phyloP scores from a whole-genome alignment of 208 protist species.

The Angomonas ambiguus region DNA sequence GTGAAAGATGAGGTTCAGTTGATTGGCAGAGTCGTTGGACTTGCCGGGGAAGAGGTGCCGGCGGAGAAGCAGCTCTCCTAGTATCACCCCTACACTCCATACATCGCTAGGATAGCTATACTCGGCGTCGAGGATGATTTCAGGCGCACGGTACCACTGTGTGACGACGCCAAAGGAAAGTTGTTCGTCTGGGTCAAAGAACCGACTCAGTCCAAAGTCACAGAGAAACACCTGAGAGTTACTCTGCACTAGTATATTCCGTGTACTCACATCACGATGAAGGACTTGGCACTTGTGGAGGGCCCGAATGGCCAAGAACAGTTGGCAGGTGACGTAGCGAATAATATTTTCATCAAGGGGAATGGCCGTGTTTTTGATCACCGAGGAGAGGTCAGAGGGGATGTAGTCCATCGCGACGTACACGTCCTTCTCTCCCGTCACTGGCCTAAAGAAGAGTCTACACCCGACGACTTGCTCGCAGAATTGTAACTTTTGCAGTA shows the following conservation, averaged over 20 bases:
- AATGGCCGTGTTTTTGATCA: constrained; percentile 80
- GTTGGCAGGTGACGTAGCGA: constrained; percentile 82
- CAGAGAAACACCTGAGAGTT: constrained; percentile 87
- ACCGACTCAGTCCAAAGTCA: constrained; percentile 90
- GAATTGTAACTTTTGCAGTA: constrained; percentile 83
- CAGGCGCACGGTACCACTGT: constrained; percentile 91
- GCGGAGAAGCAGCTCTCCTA: constrained; percentile 89
- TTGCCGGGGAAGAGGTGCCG: constrained; percentile 91
- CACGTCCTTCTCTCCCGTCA: constrained; percentile 88
- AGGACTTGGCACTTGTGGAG: constrained; percentile 78
- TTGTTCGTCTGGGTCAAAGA: constrained; percentile 91
- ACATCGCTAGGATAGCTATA: constrained; percentile 85
- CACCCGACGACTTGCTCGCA: constrained; percentile 86
- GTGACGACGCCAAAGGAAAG: constrained; percentile 90
- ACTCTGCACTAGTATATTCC: constrained; percentile 88
- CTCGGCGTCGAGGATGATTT: constrained; percentile 88
- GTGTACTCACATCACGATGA: constrained; percentile 85
- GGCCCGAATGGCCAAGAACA: constrained; percentile 85
- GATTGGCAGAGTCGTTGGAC: constrained; percentile 91
- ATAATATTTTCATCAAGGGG: constrained; percentile 73
- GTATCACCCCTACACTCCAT: constrained; percentile 88
- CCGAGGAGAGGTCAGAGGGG: constrained; percentile 72
- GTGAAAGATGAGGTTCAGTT: constrained; percentile 91
- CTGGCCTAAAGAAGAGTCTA: constrained; percentile 83
- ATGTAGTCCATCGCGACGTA: constrained; percentile 92